Conservation (phyloP, 345 rosid species). For the Lenwebbia sp. region DNA sequence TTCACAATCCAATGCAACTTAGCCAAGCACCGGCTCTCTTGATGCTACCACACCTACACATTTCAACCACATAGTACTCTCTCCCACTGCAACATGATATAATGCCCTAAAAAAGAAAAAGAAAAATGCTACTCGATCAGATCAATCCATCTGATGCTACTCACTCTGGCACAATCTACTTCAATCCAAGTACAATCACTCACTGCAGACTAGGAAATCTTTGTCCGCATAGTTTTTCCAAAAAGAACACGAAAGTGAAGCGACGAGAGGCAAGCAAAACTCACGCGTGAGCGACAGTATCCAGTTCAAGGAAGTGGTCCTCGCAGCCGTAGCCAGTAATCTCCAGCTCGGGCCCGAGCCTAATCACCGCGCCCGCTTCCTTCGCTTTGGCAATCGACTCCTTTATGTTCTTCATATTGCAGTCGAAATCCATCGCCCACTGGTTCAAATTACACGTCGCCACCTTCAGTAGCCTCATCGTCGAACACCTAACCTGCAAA, state of each 20-base stretch:
- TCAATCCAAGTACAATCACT: background rate
- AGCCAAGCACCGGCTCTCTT: background rate
- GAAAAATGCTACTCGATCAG: background rate
- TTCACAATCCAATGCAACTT: background rate
- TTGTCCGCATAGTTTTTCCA: background rate
- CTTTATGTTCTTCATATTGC: slow-evolving; percentile 67
- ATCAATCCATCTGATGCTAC: background rate
- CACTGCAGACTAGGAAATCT: background rate
- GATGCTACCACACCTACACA: background rate
- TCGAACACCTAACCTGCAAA: background rate
- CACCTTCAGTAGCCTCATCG: slow-evolving; percentile 66
- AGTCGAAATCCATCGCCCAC: slow-evolving; percentile 94
- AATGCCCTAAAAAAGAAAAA: rapidly evolving
- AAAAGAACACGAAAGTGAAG: background rate
- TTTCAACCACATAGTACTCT: background rate
- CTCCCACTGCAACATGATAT: background rate
- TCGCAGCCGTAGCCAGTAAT: slow-evolving; percentile 98
- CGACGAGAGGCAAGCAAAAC: background rate
- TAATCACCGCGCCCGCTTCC: slow-evolving; percentile 62
- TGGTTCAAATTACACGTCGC: slow-evolving; percentile 92
- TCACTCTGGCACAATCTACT: background rate
- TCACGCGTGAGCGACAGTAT: slow-evolving; percentile 73
- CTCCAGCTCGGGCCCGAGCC: slow-evolving; percentile 98
- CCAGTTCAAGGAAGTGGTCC: slow-evolving; percentile 94
- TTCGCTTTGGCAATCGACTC: slow-evolving; percentile 60